These are phyloP conservation scores for Ustilago trichophora DNA, from an alignment of 1,284 basidiomycete genomes.

Conservation along the genomic window DNA sequence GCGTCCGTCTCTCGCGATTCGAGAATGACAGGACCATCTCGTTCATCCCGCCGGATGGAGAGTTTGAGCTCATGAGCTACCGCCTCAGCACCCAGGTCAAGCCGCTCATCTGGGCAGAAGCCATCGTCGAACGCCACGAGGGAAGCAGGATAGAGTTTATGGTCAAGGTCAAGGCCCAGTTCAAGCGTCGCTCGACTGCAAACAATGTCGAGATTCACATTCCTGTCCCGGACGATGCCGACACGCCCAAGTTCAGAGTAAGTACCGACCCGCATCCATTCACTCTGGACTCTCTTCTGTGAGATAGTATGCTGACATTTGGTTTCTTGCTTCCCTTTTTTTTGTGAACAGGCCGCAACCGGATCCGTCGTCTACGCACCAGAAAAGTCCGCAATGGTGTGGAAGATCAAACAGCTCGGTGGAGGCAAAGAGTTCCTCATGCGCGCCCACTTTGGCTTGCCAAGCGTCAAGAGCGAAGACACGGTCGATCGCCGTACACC, in stretches of 20 bases:
- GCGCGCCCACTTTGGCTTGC: slow-evolving; percentile 66
- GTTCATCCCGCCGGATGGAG: slow-evolving; percentile 98
- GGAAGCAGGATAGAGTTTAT: slow-evolving; percentile 96
- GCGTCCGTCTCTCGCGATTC: slow-evolving; percentile 97
- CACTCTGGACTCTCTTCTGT: too few relatives aligned
- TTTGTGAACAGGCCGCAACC: slow-evolving; percentile 56
- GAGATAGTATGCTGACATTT: too few relatives aligned
- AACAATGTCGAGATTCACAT: slow-evolving; percentile 99
- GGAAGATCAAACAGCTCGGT: slow-evolving; percentile 67
- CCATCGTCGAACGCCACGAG: slow-evolving; percentile 90
- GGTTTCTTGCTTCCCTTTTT: too few relatives aligned
- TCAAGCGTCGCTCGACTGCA: slow-evolving; percentile 93
- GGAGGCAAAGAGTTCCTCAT: slow-evolving; percentile 65
- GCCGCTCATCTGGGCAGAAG: slow-evolving; percentile 97
- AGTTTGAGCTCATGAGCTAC: slow-evolving; percentile 98
- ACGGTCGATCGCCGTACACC: slow-evolving; percentile 84
- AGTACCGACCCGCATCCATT: too few relatives aligned
- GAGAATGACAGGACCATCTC: slow-evolving; percentile 99
- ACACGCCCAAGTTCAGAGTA: slow-evolving; percentile 97
- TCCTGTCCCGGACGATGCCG: slow-evolving; percentile 96
- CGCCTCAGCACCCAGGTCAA: slow-evolving; percentile 95
- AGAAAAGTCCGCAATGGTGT: slow-evolving; percentile 66
- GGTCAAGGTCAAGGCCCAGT: slow-evolving; percentile 97
- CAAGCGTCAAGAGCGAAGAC: slow-evolving; percentile 72
- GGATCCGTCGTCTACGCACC: slow-evolving; percentile 65